Percentiles rank a stretch among this genome's conserved stretches.
Evolutionary conservation across 2,329 filamentous ascomycete genomes (phyloP).

Genomic region (Pseudopyrenochaeta lycopersici): DNA sequence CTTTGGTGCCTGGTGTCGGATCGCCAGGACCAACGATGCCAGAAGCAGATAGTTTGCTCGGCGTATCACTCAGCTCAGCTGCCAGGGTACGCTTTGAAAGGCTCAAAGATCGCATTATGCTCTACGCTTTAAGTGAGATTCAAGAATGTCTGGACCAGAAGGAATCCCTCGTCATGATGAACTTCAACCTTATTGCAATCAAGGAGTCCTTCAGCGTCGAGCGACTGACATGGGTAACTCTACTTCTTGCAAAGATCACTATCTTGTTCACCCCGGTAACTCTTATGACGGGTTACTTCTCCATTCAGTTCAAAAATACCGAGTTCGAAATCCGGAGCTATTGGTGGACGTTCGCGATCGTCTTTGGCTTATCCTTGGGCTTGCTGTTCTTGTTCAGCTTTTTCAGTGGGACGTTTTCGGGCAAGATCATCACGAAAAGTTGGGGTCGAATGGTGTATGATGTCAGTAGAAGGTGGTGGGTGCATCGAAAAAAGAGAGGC

Average conservation of each 20-base stretch:
- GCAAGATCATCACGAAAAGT: constrained; percentile 60
- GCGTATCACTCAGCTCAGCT: constrained; percentile 57
- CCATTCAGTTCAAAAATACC: constrained; percentile 68
- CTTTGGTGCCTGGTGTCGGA: constrained; percentile 27
- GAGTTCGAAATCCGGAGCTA: constrained; percentile 71
- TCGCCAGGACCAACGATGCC: constrained; percentile 33
- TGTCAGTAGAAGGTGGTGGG: constrained; percentile 33
- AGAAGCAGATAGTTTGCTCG: constrained; percentile 52
- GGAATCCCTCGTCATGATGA: constrained; percentile 73
- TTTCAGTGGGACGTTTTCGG: constrained; percentile 66
- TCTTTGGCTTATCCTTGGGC: constrained; percentile 67
- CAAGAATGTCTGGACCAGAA: constrained; percentile 74
- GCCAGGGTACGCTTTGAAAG: constrained; percentile 68
- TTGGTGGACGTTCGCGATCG: constrained; percentile 73
- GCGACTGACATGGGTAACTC: constrained; percentile 74
- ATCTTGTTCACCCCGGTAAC: constrained; percentile 79
- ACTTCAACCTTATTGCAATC: constrained; percentile 80
- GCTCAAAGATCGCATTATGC: constrained; percentile 65
- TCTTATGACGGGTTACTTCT: constrained; percentile 79
- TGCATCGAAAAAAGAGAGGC: constrained; percentile 27
- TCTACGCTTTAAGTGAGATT: constrained; percentile 70
- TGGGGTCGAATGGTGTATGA: constrained; percentile 44
- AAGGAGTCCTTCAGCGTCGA: constrained; percentile 78
- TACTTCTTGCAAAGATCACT: constrained; percentile 76
- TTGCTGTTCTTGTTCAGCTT: constrained; percentile 66